Percentiles rank a stretch among this genome's conserved stretches.
Evolutionary conservation across 306 rosid genomes (phyloP).

Genomic region (Rosa rugosa): DNA sequence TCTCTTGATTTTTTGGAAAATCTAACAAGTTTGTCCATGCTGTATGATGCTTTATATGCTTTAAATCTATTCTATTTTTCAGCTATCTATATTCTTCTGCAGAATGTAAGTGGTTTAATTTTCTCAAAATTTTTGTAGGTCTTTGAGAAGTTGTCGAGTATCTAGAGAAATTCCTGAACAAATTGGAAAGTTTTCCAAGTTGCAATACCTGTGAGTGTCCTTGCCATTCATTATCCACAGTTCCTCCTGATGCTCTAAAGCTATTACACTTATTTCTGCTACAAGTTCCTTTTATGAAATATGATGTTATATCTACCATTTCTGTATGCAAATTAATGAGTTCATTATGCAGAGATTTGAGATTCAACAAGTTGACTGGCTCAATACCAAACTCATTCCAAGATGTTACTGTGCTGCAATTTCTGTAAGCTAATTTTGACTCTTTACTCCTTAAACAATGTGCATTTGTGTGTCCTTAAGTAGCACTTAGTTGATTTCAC

Average conservation of each 20-base stretch:
- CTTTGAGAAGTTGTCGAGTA: conserved; percentile 31
- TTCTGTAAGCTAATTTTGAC: conserved; percentile 29
- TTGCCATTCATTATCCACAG: background rate
- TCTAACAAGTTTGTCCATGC: conserved; percentile 33
- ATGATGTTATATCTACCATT: background rate
- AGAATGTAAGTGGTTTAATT: background rate
- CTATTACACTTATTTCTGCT: background rate
- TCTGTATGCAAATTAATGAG: background rate
- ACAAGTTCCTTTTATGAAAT: background rate
- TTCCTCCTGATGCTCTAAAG: background rate
- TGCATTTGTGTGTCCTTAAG: background rate
- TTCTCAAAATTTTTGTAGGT: conserved; percentile 15
- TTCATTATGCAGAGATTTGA: conserved; percentile 29
- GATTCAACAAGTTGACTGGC: conserved; percentile 40
- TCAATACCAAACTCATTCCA: conserved; percentile 37
- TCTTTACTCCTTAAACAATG: background rate
- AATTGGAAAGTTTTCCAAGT: conserved; percentile 26
- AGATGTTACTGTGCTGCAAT: conserved; percentile 20
- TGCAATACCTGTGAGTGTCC: conserved; percentile 31
- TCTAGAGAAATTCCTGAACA: conserved; percentile 31
- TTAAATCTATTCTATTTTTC: background rate
- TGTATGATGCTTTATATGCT: conserved; percentile 24
- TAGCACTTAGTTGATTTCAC: background rate
- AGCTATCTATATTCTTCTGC: background rate
- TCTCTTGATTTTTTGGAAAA: conserved; percentile 34